Evolutionary conservation across 1,139 yeast species (phyloP), one percentile per base, ranked within the genome.

Genomic region (Yamadazyma atmosphaerica): DNA sequence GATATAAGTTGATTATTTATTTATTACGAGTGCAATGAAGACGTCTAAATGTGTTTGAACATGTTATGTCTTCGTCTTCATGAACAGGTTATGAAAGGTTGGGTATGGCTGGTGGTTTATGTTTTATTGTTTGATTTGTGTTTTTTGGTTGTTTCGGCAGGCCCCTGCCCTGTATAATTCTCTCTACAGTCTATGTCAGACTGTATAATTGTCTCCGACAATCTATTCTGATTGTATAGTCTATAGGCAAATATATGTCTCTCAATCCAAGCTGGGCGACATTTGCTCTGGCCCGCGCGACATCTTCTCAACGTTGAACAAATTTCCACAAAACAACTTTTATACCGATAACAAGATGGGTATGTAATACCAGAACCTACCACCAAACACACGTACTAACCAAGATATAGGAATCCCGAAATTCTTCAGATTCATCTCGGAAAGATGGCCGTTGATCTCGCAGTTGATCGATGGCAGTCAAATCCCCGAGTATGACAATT

Each of bases 391-490:
- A 7, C 23, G 23, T 19, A 34, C 17, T 14, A 29, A 16, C n/a
- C 9, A 5, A 11, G 16, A 38, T 31, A 63, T 67, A 83, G 98
- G 98, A 74, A 90, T 92, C 61, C 98, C 98, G 41, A 90, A 92
- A 60, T 92, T 90, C 62, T 92, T 88, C 64, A 80, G 97, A 64
- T 92, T 88, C 72, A 89, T 92, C 70, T 88, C 98, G 38, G 98
- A 94, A 68, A 82, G 99, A 81, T 94, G 98, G 98, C 99, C 99
- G 25, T 74, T 86, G 71, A 89, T 92, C 50, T 84, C 95, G 11
- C 96, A 89, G 63, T 70, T 83, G 57, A 81, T 92, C 50, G 95
- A 87, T 54, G 95, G 86, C 39, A 74, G 77, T 43, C 89, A 86
- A 53, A 81, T 90, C 45, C 95, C 97, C 11, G 98, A 90, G 60